Base-by-base conservation (phyloP, 306 rosid genomes). In the Lotus japonicus region DNA sequence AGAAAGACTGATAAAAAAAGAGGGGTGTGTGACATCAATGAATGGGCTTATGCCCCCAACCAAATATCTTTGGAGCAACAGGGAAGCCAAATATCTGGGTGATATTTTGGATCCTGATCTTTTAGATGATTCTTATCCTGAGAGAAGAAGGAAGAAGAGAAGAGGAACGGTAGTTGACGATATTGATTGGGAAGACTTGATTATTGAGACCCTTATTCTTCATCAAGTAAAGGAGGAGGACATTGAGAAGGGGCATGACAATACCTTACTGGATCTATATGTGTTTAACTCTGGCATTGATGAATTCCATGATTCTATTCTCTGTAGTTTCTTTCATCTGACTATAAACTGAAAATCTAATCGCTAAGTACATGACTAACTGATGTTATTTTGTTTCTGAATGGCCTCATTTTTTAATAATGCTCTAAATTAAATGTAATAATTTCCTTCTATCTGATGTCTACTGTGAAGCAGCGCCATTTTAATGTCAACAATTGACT, bases 221-320 rank as follows among this genome's bases (percentile, higher is more conserved):
- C 94, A 87, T 80, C 66, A 74, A 26, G 97, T 88, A 36, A 87
- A 81, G 71, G 94, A 83, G 33, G 90, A 86, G 75, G 91, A 88
- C 78, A 91, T 88, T 38, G 96, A 86, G 91, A 88, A 80, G 75
- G 97, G 97, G n/a, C 82, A 84, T 71, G 88, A 88, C 70, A 85
- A 80, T 70, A 78, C 83, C 11, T 80, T 88, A 67, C 54, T 91
- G 70, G 89, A 77, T 61, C 68, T 87, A 48, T 69, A 88, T 51
- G 97, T 91, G 38, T 91, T 88, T 45, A 76, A 78, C 69, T 79
- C 81, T n/a, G 84, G 87, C 13, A 17, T 64, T 39, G 65, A 62
- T 73, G 73, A 26, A 26, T 26, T 2, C 4, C 31, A 26, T 26
- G 31, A 26, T 26, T 26, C 31, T 26, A 26, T 26, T 2, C 31